Evolutionary conservation across 1,284 basidiomycete genomes (phyloP), one percentile per base, ranked within the genome.

Genomic region (Sphaerobolus stellatus): DNA sequence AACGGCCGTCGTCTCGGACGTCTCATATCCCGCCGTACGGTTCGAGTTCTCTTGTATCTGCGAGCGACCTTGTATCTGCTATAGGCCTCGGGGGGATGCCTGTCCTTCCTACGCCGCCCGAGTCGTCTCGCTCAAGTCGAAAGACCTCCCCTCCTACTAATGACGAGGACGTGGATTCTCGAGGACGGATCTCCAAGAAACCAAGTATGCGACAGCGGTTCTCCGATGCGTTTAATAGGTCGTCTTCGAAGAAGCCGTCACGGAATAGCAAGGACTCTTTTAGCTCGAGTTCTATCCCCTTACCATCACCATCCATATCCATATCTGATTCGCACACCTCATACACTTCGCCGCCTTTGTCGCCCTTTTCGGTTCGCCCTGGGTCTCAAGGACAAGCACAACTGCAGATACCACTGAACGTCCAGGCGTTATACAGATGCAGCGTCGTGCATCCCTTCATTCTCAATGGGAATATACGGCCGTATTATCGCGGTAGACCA

Each of bases 401-500:
- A 49, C 48, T 28, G 56, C 52, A 4, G 44, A 51, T n/a, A 33
- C 45, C 75, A 56, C 48, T 30, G 61, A 47, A 62, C 59, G 40
- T 48, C 58, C 22, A 44, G 13, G 72, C 79, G 20, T 73, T 85
- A 56, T 91, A 90, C 66, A 64, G 76, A 2, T 88, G 86, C 56
- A 74, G 74, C 20, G 86, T 83, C 13, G 74, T 89, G 22, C 86
- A 88, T 59, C 75, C 79, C 11, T 89, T 85, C 66, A 69, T 74
- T 25, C 20, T 47, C 86, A 11, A 41, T 14, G 50, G 50, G 8
- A 11, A 52, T 18, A 29, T 4, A 6, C 29, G 36, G 2, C 45
- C 85, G 3, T 75, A 79, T n/a, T 91, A 90, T 62, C 82, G 81
- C 60, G 79, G 78, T 30, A 80, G 85, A 62, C 87, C 87, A 9